Base-by-base conservation (phyloP, 768 basidiomycete genomes). In the Pulveroboletus sp. region DNA sequence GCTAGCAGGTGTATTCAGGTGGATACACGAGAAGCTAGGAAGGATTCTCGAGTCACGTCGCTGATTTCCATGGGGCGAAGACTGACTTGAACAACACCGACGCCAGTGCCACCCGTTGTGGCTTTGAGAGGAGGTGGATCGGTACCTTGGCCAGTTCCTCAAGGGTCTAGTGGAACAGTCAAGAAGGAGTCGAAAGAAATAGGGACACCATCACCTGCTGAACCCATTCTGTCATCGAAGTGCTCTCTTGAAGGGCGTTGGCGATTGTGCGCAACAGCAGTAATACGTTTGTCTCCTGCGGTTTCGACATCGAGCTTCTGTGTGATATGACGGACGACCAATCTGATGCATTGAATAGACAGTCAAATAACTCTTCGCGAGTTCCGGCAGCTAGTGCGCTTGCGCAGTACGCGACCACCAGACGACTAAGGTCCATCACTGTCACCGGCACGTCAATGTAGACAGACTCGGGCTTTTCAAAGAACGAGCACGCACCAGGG, bases 31-130 rank as follows among this genome's bases (percentile, higher is more conserved):
- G 49, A 85, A 68, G 61, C 87, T 89, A n/a, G 8, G 21, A 39
- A 28, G 21, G 7, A 40, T 46, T 39, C n/a, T 59, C 53, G 40
- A 49, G 46, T 27, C 32, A 27, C 13, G 8, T 33, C 18, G 17
- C 36, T 9, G 14, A 51, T 32, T 41, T 43, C 17, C 11, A 26
- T 32, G 30, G 33, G 17, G 50, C 31, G 11, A 15, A 30, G 15
- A 76, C 87, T 59, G 57, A 98, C 95, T 98, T 98, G 71, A 97
- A 84, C 30, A 89, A 68, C 32, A 93, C 70, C 0, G 93, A 94
- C 5, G 88, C 83, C 41, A 93, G 62, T 0, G 91, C 87, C 4
- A 91, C 74, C 28, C 89, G 80, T 43, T 86, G 86, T 4, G 74
- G 71, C 67, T 89, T 93, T 35, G 77, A 79, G 58, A 90, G 69